phyloP scores from a whole-genome alignment of 495 filamentous ascomycete species.

The Talaromyces stipitatus region DNA sequence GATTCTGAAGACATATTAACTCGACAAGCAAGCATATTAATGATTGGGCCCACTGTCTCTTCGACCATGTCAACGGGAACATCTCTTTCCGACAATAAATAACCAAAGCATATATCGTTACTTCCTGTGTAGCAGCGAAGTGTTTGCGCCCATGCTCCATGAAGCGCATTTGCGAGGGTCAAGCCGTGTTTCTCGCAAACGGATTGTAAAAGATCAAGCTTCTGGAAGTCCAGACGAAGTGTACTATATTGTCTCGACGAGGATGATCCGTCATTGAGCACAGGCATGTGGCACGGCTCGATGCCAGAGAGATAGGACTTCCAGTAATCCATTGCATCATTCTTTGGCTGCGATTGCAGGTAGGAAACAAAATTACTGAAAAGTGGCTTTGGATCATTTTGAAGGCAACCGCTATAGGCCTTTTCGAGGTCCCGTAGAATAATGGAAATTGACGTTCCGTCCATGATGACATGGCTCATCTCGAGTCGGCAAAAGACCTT shows the following conservation, averaged over 20 bases:
- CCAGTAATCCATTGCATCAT: slow-evolving; percentile 46
- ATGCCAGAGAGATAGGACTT: slow-evolving; percentile 37
- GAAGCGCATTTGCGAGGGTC: slow-evolving; percentile 45
- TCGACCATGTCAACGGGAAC: slow-evolving; percentile 35
- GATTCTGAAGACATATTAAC: slow-evolving; percentile 25
- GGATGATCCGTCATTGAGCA: slow-evolving; percentile 25
- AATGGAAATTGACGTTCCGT: slow-evolving; percentile 41
- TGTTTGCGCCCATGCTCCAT: slow-evolving; percentile 46
- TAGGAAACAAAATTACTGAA: slow-evolving; percentile 51
- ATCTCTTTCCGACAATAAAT: slow-evolving; percentile 45
- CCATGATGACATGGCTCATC: slow-evolving; percentile 47
- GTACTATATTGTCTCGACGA: slow-evolving; percentile 21
- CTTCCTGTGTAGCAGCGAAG: slow-evolving; percentile 41
- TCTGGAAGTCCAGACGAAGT: slow-evolving; percentile 24
- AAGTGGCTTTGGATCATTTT: slow-evolving; percentile 27
- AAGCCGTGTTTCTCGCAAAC: slow-evolving; percentile 41
- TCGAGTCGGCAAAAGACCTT: slow-evolving; percentile 46
- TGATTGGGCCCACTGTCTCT: slow-evolving; percentile 43
- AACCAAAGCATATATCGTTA: slow-evolving; percentile 47
- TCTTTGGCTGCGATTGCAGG: slow-evolving; percentile 25
- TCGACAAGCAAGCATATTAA: slow-evolving; percentile 47
- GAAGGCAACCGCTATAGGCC: slow-evolving; percentile 36
- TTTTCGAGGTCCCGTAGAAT: slow-evolving; percentile 39
- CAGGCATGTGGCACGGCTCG: slow-evolving; percentile 46
- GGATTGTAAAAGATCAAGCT: slow-evolving; percentile 21